Conservation (phyloP, 108 stramenopile genomes). For the Nannochloropsis oceanica region DNA sequence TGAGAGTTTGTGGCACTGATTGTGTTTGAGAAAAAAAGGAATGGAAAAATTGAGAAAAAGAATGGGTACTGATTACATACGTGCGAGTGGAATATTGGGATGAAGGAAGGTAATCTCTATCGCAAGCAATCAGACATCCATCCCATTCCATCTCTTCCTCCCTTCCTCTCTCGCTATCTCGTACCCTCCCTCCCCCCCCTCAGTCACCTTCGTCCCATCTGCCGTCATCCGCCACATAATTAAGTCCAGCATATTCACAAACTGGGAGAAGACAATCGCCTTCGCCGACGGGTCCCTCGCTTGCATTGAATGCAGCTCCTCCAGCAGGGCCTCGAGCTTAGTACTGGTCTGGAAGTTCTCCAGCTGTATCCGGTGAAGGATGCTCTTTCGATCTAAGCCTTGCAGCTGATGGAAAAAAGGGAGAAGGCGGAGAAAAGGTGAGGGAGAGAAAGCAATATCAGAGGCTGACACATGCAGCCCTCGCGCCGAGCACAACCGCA, state of each 20-base stretch:
- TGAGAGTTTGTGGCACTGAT: conserved; percentile 34
- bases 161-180: too few relatives aligned
- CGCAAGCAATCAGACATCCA: too few relatives aligned
- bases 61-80: too few relatives aligned
- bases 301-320: conserved; percentile 73
- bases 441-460: background rate
- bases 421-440: background rate
- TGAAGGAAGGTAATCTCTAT: too few relatives aligned
- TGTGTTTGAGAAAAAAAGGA: too few relatives aligned
- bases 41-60: too few relatives aligned
- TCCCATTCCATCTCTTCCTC: too few relatives aligned
- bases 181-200: too few relatives aligned
- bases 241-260: conserved; percentile 92
- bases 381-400: conserved; percentile 22
- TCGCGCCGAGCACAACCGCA: too few relatives aligned
- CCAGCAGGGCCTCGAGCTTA: conserved; percentile 85
- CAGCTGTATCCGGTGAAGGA: conserved; percentile 77
- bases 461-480: background rate
- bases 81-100: too few relatives aligned
- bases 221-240: conserved; percentile 73
- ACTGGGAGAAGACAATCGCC: conserved; percentile 93
- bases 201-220: conserved; percentile 1
- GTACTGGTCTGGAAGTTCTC: conserved; percentile 80
- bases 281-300: conserved; percentile 73
- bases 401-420: background rate